phyloP scores from a whole-genome alignment of 208 protist species.

The Acanthamoeba quina region DNA sequence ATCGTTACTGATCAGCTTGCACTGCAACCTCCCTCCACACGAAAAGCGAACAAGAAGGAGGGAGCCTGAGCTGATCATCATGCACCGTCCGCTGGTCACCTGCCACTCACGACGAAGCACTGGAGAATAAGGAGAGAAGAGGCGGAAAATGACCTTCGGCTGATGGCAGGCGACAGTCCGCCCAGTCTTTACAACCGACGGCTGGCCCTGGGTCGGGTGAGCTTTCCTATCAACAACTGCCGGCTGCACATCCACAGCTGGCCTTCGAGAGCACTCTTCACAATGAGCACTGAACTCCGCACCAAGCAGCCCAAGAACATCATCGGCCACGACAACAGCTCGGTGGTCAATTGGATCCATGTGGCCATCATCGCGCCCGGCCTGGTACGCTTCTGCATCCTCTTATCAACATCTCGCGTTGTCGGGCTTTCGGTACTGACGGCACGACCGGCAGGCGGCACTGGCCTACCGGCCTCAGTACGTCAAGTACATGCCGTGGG shows the following conservation, averaged over 20 bases:
- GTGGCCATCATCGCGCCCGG: not conserved
- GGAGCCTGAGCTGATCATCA: too few relatives aligned
- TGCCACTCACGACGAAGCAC: not conserved
- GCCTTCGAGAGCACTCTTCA: not conserved
- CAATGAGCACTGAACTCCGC: conserved; percentile 52
- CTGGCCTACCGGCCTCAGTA: conserved; percentile 42
- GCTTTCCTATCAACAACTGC: not conserved
- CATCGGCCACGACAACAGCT: conserved; percentile 69
- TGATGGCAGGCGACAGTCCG: not conserved
- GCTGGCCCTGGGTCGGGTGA: not conserved
- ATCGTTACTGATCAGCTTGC: too few relatives aligned
- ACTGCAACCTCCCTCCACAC: too few relatives aligned
- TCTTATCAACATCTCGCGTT: not conserved
- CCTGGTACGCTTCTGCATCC: not conserved
- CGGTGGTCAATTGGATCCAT: conserved; percentile 39
- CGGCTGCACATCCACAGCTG: not conserved
- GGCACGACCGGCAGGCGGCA: not conserved
- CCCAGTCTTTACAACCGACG: too few relatives aligned
- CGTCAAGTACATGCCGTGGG: conserved; percentile 34
- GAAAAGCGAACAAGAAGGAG: too few relatives aligned
- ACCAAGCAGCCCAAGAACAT: conserved; percentile 32
- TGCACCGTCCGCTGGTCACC: not conserved
- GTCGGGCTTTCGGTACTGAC: too few relatives aligned
- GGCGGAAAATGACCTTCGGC: not conserved
- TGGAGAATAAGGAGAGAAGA: not conserved